Evolutionary conservation across 2,329 filamentous ascomycete genomes (phyloP).

Genomic region (Pezicula radicicola): DNA sequence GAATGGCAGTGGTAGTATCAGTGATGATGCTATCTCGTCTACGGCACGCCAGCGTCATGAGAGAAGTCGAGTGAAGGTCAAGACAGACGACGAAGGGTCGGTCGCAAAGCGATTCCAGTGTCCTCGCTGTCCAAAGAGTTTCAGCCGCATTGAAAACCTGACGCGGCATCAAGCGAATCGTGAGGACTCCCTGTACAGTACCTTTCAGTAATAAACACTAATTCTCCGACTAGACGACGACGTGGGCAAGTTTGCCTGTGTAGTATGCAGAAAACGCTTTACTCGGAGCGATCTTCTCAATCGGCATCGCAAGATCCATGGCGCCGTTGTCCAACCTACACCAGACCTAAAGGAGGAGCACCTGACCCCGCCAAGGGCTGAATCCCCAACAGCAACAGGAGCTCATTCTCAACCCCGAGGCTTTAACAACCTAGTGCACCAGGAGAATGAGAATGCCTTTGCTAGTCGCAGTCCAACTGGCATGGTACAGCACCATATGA

Average conservation of each 20-base stretch:
- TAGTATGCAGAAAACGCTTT: constrained; percentile 24
- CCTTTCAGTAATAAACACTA: neutral
- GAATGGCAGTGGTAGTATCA: neutral
- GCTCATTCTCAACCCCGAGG: constrained; percentile 6
- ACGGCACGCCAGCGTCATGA: neutral
- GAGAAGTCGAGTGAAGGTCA: neutral
- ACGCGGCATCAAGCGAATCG: constrained; percentile 28
- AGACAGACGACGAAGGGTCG: neutral
- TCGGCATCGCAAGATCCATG: constrained; percentile 25
- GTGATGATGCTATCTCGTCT: neutral
- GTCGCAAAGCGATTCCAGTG: constrained; percentile 20
- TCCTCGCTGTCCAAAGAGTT: constrained; percentile 25
- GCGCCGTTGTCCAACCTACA: constrained; percentile 9
- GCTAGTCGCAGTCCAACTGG: neutral
- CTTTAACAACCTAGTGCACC: constrained; percentile 6
- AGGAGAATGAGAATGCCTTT: constrained; percentile 4
- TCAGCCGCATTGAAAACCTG: constrained; percentile 26
- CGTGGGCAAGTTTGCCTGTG: constrained; percentile 24
- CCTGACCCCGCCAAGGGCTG: neutral
- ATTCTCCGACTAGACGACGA: constrained; percentile 19
- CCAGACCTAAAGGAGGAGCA: neutral
- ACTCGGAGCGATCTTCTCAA: constrained; percentile 27
- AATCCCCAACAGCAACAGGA: neutral
- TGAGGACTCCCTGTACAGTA: constrained; percentile 10
- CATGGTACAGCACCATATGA: neutral